Evolutionary conservation across 768 basidiomycete species (phyloP), one percentile per base, ranked within the genome.

Genomic region (Termitomyces eurrhizus): DNA sequence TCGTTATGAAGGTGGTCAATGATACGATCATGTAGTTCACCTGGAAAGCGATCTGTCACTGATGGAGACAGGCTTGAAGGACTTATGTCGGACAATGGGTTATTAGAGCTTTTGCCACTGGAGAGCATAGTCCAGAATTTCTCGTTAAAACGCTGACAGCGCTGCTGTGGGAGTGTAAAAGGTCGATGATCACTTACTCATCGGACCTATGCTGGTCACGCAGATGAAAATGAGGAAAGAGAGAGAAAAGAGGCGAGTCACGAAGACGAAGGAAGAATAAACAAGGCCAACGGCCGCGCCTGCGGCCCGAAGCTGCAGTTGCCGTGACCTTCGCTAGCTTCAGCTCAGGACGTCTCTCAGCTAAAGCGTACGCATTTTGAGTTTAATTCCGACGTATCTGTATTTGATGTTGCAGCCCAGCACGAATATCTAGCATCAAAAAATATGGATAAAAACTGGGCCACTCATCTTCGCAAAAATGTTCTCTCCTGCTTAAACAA

Each of bases 401-500:
- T 54, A 1, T 21, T 26, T 54, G 12, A 32, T 42, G 16, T 1
- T 42, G 18, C 32, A 11, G 18, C 8, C 7, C 12, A 42, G 39
- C 5, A 29, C 41, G 6, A 42, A 29, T 3, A 29, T 29, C 5
- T 21, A 42, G 53, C 39, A 32, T 18, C 12, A 33, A 32, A 29
- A 14, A 14, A 32, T n/a, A 55, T 55, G 41, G 41, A 51, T n/a
- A 36, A 55, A 42, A 45, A 54, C 36, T 48, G 53, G 54, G 41
- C 13, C 3, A 11, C 33, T 33, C 12, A 14, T 37, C 46, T 64
- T 8, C 63, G 62, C 39, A 52, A 56, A 39, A 66, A 64, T 36
- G 35, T 72, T n/a, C 46, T 69, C 29, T 53, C 64, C 3, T 64
- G 68, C 36, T 69, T 93, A 42, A 89, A 84, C 7, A 81, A 72